Base-by-base conservation (phyloP, 805 yeast species). In the Scheffersomyces amazonensis region DNA sequence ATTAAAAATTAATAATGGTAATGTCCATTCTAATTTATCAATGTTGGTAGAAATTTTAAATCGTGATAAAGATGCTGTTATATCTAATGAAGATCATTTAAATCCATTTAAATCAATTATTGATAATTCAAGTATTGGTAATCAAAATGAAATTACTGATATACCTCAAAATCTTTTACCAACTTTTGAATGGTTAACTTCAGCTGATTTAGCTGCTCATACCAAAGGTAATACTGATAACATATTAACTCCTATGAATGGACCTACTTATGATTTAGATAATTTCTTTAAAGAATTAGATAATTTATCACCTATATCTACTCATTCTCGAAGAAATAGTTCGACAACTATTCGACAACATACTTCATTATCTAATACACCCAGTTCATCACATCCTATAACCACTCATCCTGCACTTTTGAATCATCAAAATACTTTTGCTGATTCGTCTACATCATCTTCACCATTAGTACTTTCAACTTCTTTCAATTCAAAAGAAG, bases 201-300 rank as follows among this genome's bases (percentile, higher is more conserved):
- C 61, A 28, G 60, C 36, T 32, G 36, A 37, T 17, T 17, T 31
- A 12, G 31, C 15, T 15, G 30, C 30, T 17, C 20, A 16, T 15
- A 34, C 34, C 6, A n/a, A 28, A 29, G n/a, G 21, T 10, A 28
- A 12, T 32, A 27, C 19, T 12, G 10, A 20, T 29, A 15, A 20
- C 21, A 13, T 27, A 27, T 27, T 31, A 24, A 9, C 35, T 4
- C 25, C 35, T 7, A 32, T 32, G 37, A 38, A 21, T 38, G 41
- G 41, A 34, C 29, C 20, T 32, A 33, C 27, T 20, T 13, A 44
- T 25, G 55, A 54, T 23, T 47, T 78, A 38, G 73, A 70, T 19
- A 54, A 60, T 15, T 78, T 78, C 52, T 76, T 78, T 50, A 64
- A 64, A 35, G 76, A 76, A 39, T 56, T 78, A 40, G 71, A 69